Evolutionary conservation across 2,329 filamentous ascomycete species (phyloP).

Genomic region (Monosporascus sp.): DNA sequence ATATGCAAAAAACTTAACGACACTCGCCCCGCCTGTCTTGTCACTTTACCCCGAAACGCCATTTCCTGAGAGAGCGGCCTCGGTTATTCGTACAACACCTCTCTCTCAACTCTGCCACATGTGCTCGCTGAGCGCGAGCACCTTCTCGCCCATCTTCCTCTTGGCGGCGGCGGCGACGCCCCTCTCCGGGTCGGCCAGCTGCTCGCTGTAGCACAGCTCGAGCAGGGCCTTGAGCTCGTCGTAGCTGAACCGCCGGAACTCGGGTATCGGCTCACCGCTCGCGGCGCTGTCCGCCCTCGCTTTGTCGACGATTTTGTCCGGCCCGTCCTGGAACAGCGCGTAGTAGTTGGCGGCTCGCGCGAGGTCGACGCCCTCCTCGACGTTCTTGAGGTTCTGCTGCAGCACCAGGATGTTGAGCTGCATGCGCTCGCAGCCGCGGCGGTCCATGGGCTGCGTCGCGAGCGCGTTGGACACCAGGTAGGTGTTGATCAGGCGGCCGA

Average conservation of each 20-base stretch:
- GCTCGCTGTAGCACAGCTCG: slow-evolving; percentile 65
- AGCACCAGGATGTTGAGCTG: slow-evolving; percentile 90
- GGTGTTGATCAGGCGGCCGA: slow-evolving; percentile 72
- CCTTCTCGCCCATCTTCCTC: slow-evolving; percentile 65
- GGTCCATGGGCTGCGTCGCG: slow-evolving; percentile 77
- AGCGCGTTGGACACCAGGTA: slow-evolving; percentile 70
- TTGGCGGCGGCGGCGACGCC: slow-evolving; percentile 63
- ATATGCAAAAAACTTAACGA: neutral
- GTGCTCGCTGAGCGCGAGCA: slow-evolving; percentile 65
- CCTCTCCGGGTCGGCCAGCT: slow-evolving; percentile 60
- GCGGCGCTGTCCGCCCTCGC: slow-evolving; percentile 44
- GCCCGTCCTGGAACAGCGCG: slow-evolving; percentile 60
- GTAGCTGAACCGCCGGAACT: slow-evolving; percentile 51
- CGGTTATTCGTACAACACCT: neutral
- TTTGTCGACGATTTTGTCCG: slow-evolving; percentile 59
- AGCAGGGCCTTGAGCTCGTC: slow-evolving; percentile 63
- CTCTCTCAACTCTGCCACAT: slow-evolving; percentile 56
- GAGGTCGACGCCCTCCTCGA: slow-evolving; percentile 67
- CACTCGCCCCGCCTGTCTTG: too few relatives aligned
- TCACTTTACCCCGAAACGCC: too few relatives aligned
- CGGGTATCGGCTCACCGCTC: slow-evolving; percentile 28
- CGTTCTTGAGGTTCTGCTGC: slow-evolving; percentile 94
- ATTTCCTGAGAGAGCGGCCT: neutral
- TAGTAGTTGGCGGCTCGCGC: slow-evolving; percentile 63
- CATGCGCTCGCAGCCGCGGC: slow-evolving; percentile 77